Evolutionary conservation across 306 rosid genomes (phyloP).

Genomic region (Quercus berberidifolia): DNA sequence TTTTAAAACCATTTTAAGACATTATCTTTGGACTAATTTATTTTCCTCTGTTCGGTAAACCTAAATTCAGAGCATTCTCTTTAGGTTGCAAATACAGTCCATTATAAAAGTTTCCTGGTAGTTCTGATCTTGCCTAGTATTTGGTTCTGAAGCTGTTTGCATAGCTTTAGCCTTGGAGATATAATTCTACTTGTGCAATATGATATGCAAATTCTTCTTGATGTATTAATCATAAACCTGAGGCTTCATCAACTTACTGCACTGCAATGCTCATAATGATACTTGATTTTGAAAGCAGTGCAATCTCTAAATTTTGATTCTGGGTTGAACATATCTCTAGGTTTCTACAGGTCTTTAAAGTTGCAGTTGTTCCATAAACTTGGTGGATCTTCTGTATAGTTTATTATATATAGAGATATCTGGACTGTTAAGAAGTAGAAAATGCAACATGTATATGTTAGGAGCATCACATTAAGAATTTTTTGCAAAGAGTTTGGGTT

Average conservation of each 20-base stretch:
- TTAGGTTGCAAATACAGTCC: not conserved
- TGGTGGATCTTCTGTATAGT: not conserved
- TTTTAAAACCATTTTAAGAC: conserved; percentile 1
- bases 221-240: conserved; percentile 7
- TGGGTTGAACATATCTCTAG: not conserved
- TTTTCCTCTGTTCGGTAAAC: not conserved
- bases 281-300: not conserved
- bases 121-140: conserved; percentile 2
- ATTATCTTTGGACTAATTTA: not conserved
- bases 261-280: not conserved
- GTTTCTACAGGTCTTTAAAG: not conserved
- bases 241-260: not conserved
- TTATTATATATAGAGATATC: not conserved
- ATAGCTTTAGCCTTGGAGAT: conserved; percentile 2
- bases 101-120: not conserved
- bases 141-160: not conserved
- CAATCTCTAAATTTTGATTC: not conserved
- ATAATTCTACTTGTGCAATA: conserved; percentile 11
- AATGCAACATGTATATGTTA: not conserved
- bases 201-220: not conserved
- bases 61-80: not conserved
- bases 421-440: not conserved
- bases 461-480: not conserved
- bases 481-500: not conserved
- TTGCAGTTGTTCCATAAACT: not conserved